Percentiles rank a stretch among this genome's conserved stretches.
Evolutionary conservation across 2,329 filamentous ascomycete species (phyloP).

Genomic region (Fusarium neocosmosporiellum): DNA sequence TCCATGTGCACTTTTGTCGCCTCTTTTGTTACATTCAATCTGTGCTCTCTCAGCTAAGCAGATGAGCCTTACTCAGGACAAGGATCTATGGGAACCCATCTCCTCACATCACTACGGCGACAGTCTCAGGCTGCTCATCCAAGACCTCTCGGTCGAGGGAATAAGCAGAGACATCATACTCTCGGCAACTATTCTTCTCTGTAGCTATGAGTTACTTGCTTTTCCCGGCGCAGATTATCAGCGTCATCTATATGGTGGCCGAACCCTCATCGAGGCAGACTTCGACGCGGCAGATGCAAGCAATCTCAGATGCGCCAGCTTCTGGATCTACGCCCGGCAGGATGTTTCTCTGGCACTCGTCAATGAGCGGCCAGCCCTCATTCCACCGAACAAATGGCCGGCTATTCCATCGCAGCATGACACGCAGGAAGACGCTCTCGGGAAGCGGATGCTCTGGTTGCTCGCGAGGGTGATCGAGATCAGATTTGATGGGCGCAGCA

Average conservation of each 20-base stretch:
- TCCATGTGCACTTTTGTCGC: not conserved
- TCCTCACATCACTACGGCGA: not conserved
- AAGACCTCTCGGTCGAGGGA: not conserved
- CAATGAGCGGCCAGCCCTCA: not conserved
- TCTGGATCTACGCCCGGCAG: not conserved
- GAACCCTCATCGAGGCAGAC: not conserved
- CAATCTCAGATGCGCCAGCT: not conserved
- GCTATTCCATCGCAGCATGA: not conserved
- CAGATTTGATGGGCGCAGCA: not conserved
- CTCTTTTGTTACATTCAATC: not conserved
- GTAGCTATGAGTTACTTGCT: not conserved
- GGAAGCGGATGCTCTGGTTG: not conserved
- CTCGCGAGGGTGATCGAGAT: not conserved
- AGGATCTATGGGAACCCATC: not conserved
- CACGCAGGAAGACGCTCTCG: not conserved
- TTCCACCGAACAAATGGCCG: not conserved
- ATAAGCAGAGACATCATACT: not conserved
- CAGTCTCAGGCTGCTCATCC: not conserved
- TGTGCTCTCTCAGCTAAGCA: not conserved
- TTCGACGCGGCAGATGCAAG: not conserved
- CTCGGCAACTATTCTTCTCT: not conserved
- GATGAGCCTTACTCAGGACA: not conserved
- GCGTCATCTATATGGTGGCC: not conserved
- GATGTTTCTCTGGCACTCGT: not conserved
- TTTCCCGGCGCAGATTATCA: not conserved